These are phyloP conservation scores for Botryobasidium botryosum DNA, from an alignment of 768 basidiomycete species.

Conservation along the genomic window DNA sequence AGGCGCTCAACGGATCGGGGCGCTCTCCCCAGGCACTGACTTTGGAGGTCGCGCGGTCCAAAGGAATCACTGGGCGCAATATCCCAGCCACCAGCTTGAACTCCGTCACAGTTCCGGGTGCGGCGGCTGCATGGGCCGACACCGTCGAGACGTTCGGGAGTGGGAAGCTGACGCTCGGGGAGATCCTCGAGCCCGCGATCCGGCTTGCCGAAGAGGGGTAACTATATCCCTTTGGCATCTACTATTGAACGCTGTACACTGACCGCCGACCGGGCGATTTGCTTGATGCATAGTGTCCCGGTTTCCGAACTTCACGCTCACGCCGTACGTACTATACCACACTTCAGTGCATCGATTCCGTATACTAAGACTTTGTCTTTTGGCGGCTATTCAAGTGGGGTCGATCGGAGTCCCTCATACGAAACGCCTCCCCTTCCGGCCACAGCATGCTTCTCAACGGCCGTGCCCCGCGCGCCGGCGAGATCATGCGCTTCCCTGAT, in stretches of 20 bases:
- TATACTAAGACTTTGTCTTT: no score
- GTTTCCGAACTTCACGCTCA: constrained; percentile 67
- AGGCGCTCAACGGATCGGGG: constrained; percentile 87
- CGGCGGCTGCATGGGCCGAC: constrained; percentile 92
- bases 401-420: constrained; percentile 48
- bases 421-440: constrained; percentile 70
- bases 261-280: neutral
- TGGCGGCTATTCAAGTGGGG: no score
- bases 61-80: constrained; percentile 45
- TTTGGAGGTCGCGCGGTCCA: constrained; percentile 49
- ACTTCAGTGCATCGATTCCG: neutral
- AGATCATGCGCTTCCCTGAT: constrained; percentile 65
- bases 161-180: constrained; percentile 44
- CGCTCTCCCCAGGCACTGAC: constrained; percentile 64
- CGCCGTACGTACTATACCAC: constrained; percentile 25
- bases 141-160: constrained; percentile 71
- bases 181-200: constrained; percentile 80
- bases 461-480: constrained; percentile 67
- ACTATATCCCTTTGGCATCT: neutral
- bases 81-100: constrained; percentile 77
- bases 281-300: constrained; percentile 40
- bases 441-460: constrained; percentile 77
- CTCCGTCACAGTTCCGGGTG: constrained; percentile 40
- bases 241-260: neutral
- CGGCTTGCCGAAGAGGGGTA: constrained; percentile 83